phyloP scores from a whole-genome alignment of 1,284 basidiomycete genomes.

The Xerocomus nothofagi region DNA sequence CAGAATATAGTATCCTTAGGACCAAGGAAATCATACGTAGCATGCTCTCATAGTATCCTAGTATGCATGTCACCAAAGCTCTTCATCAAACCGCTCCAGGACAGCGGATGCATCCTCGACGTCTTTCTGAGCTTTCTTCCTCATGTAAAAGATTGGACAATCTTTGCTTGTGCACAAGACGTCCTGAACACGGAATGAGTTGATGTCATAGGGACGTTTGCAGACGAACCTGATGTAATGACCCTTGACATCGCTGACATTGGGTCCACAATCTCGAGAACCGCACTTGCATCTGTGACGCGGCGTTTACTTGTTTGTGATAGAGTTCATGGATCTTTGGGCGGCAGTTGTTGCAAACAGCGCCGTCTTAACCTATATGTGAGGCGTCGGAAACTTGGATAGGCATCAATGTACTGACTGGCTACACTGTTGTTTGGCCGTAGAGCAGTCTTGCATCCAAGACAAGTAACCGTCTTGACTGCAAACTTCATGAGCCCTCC shows the following conservation, averaged over 20 bases:
- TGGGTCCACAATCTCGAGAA: constrained; percentile 96
- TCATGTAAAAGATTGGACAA: constrained; percentile 97
- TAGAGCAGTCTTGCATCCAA: constrained; percentile 90
- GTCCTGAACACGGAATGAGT: constrained; percentile 47
- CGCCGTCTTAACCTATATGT: constrained; percentile 59
- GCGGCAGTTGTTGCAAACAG: constrained; percentile 91
- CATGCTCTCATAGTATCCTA: not conserved
- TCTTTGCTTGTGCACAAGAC: constrained; percentile 96
- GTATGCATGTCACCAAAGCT: constrained; percentile 51
- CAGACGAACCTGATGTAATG: constrained; percentile 77
- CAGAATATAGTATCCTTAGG: not conserved
- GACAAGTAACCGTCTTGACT: constrained; percentile 88
- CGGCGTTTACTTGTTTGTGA: constrained; percentile 78
- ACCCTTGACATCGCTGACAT: constrained; percentile 95
- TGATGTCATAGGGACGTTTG: not conserved
- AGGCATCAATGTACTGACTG: constrained; percentile 44
- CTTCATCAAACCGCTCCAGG: constrained; percentile 80
- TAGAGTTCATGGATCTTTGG: constrained; percentile 85
- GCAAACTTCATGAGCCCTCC: constrained; percentile 98
- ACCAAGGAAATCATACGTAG: not conserved
- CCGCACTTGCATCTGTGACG: constrained; percentile 82
- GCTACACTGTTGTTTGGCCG: constrained; percentile 67
- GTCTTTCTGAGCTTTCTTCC: constrained; percentile 96
- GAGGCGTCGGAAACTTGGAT: constrained; percentile 1
- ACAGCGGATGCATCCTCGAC: constrained; percentile 80